Evolutionary conservation across 768 basidiomycete species (phyloP).

Genomic region (Asterophora parasitica): DNA sequence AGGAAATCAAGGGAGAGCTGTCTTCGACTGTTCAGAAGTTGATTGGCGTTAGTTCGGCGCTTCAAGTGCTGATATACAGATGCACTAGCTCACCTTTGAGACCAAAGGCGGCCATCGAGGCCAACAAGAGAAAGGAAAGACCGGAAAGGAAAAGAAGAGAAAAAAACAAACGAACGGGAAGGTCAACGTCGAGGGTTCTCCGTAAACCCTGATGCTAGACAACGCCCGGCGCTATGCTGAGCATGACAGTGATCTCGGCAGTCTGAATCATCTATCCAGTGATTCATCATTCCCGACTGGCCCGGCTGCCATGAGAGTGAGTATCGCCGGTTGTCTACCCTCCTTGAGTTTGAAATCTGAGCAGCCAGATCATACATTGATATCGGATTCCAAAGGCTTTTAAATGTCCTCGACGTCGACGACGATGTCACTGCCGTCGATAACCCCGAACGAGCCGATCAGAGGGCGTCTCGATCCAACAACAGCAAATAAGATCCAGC

Average conservation of each 20-base stretch:
- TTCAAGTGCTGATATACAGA: neutral
- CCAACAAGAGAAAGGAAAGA: conserved; percentile 20
- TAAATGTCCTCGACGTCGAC: no score
- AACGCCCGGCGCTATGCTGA: neutral
- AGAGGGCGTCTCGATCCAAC: neutral
- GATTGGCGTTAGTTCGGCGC: neutral
- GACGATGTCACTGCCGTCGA: no score
- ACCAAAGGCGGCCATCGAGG: conserved; percentile 47
- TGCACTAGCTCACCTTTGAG: conserved; percentile 32
- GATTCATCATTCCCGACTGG: no score
- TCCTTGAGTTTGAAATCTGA: no score
- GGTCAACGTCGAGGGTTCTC: conserved; percentile 1
- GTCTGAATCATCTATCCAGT: no score
- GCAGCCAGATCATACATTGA: no score
- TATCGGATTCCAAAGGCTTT: no score
- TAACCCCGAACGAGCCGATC: no score
- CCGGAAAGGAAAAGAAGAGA: conserved; percentile 16
- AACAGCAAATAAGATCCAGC: neutral
- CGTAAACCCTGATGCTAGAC: conserved; percentile 1
- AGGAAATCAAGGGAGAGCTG: conserved; percentile 49
- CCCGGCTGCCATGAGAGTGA: no score
- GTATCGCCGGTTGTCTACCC: neutral
- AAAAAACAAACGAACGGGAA: neutral
- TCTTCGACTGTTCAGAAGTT: conserved; percentile 45
- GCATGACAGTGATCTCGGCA: conserved; percentile 2